Percentiles rank a stretch among this genome's conserved stretches.
These are phyloP conservation scores for Leccinum variicolor DNA, from an alignment of 768 basidiomycete genomes.

Conservation along the genomic window DNA sequence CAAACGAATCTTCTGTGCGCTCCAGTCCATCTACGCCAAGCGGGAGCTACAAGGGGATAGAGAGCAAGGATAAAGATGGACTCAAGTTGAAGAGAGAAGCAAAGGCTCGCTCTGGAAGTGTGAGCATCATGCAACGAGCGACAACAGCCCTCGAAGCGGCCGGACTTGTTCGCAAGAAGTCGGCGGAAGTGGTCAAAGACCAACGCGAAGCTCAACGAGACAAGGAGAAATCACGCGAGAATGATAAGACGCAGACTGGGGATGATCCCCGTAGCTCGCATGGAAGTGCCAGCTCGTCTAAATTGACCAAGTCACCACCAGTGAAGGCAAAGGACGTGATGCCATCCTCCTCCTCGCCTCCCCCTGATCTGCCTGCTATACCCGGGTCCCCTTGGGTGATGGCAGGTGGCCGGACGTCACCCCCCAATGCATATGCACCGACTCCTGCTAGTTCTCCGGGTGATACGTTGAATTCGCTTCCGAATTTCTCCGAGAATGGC, in stretches of 20 bases:
- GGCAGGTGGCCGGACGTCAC: constrained; percentile 42
- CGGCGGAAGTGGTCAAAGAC: constrained; percentile 66
- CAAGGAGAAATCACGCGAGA: constrained; percentile 41
- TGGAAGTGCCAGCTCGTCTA: constrained; percentile 55
- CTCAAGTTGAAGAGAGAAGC: constrained; percentile 47
- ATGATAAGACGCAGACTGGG: constrained; percentile 40
- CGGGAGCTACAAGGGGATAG: constrained; percentile 51
- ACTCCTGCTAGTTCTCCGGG: constrained; percentile 55
- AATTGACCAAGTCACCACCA: constrained; percentile 69
- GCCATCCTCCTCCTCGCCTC: constrained; percentile 48
- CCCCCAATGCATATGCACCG: constrained; percentile 33
- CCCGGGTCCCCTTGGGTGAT: constrained; percentile 75
- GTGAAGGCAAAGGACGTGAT: constrained; percentile 47
- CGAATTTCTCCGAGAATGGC: constrained; percentile 34
- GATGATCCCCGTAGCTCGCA: constrained; percentile 66
- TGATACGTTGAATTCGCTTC: constrained; percentile 47
- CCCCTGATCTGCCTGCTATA: constrained; percentile 35
- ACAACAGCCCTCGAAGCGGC: constrained; percentile 88
- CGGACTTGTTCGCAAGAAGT: constrained; percentile 81
- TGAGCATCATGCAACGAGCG: constrained; percentile 94
- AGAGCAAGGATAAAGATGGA: constrained; percentile 45
- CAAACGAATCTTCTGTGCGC: constrained; percentile 45
- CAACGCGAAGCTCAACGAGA: constrained; percentile 48
- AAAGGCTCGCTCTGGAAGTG: constrained; percentile 81
- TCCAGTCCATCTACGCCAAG: constrained; percentile 73